A percentile compares a stretch with the other conserved stretches of the same genome.
phyloP scores from a whole-genome alignment of 257 asterid genomes.

The Ehretia macrophylla region DNA sequence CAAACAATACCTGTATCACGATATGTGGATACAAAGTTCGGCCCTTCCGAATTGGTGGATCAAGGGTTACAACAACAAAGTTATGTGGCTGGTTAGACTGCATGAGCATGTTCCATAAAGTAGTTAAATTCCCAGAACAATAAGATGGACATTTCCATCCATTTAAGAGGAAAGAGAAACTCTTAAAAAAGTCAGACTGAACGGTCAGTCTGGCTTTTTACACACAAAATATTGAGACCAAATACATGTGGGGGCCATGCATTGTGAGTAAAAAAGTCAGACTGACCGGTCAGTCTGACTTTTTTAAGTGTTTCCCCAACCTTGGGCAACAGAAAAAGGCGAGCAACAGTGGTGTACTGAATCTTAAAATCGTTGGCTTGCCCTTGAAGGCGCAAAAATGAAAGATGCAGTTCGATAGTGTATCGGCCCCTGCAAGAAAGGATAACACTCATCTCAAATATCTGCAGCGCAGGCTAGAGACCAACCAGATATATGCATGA shows the following conservation, averaged over 20 bases:
- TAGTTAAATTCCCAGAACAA: conserved; percentile 1
- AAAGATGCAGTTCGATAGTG: conserved; percentile 85
- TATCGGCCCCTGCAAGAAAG: conserved; percentile 78
- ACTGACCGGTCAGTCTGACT: too few species aligned
- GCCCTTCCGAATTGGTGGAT: conserved; percentile 98
- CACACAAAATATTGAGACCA: too few species aligned
- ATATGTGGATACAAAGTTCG: conserved; percentile 95
- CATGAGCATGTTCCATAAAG: conserved; percentile 20
- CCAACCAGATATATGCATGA: neutral
- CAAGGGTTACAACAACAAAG: conserved; percentile 86
- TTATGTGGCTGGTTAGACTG: conserved; percentile 96
- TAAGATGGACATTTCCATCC: neutral
- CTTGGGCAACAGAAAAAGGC: conserved; percentile 93
- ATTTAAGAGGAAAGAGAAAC: neutral
- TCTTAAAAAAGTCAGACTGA: too few species aligned
- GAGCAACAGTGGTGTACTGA: conserved; percentile 93
- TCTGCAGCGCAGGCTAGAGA: conserved; percentile 12
- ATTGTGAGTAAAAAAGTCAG: neutral
- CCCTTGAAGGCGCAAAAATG: conserved; percentile 95
- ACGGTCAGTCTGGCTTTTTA: too few species aligned
- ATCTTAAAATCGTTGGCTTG: conserved; percentile 98
- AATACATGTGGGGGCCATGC: neutral
- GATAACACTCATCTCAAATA: conserved; percentile 20
- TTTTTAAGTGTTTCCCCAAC: too few species aligned
- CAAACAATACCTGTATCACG: conserved; percentile 75